phyloP scores from a whole-genome alignment of 495 filamentous ascomycete genomes.

The Aspergillus cavernicola region DNA sequence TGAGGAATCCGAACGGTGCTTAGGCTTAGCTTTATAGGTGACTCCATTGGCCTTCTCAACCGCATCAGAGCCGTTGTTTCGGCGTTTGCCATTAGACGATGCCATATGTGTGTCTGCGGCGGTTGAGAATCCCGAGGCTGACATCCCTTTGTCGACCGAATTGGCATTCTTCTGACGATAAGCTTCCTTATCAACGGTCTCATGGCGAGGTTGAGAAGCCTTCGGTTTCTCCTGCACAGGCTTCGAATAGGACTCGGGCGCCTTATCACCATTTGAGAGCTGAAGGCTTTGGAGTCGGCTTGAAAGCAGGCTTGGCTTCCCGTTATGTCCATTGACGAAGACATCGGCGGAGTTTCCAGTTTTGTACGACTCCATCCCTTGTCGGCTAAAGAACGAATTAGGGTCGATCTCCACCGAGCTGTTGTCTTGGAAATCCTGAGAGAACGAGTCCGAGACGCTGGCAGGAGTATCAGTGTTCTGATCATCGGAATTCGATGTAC shows the following conservation, averaged over 20 bases:
- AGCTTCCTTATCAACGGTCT: conserved; percentile 25
- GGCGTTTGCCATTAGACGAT: conserved; percentile 28
- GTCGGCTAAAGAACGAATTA: conserved; percentile 23
- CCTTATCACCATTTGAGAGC: conserved; percentile 34
- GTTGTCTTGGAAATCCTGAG: conserved; percentile 38
- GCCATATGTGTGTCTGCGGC: conserved; percentile 23
- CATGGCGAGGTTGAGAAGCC: conserved; percentile 18
- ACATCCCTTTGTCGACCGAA: conserved; percentile 30
- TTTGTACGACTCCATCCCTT: conserved; percentile 27
- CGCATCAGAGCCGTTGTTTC: conserved; percentile 30
- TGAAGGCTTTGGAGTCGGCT: conserved; percentile 39
- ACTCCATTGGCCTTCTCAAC: conserved; percentile 38
- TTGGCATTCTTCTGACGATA: conserved; percentile 29
- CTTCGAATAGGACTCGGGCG: conserved; percentile 25
- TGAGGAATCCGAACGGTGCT: conserved; percentile 30
- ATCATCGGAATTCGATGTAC: conserved; percentile 41
- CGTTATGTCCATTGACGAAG: conserved; percentile 17
- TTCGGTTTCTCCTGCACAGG: conserved; percentile 30
- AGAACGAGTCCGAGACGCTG: conserved; percentile 41
- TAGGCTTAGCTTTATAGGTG: conserved; percentile 32
- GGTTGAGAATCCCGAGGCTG: conserved; percentile 14
- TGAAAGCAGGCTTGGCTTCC: conserved; percentile 33
- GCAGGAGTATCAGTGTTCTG: conserved; percentile 39
- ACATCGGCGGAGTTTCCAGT: conserved; percentile 14
- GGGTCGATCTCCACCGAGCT: conserved; percentile 38